phyloP scores from a whole-genome alignment of 305 asterid species.

The Solanum hybrid region DNA sequence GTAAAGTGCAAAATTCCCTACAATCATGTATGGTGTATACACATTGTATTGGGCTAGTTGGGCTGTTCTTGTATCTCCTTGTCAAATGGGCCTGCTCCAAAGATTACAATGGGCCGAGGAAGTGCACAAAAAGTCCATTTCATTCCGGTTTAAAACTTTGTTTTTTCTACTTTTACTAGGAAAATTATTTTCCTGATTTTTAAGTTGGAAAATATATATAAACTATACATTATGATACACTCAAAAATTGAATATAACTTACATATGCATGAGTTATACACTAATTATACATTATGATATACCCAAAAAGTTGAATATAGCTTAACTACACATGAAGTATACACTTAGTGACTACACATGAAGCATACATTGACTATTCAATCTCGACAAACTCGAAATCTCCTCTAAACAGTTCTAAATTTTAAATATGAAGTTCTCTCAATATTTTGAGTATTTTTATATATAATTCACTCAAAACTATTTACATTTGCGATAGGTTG shows the following conservation, averaged over 20 bases:
- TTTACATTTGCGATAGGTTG: fast-evolving
- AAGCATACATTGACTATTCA: neutral
- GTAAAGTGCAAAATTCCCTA: neutral
- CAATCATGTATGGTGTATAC: neutral
- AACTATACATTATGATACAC: neutral
- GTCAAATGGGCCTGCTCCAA: neutral
- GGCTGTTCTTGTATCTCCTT: neutral
- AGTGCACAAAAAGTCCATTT: neutral
- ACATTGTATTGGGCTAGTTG: neutral
- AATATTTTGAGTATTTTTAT: too few relatives aligned
- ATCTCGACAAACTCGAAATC: neutral
- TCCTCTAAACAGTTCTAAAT: neutral
- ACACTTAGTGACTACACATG: too few relatives aligned
- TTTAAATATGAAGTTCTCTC: neutral
- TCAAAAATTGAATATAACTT: neutral
- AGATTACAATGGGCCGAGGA: neutral
- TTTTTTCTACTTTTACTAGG: neutral
- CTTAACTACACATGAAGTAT: neutral
- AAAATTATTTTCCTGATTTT: neutral
- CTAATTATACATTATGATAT: neutral
- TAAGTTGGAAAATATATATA: neutral
- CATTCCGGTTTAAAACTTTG: neutral
- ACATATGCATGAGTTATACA: neutral
- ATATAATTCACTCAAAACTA: neutral
- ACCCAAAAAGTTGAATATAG: neutral